Percentiles rank a stretch among this genome's conserved stretches.
Conservation (phyloP, 2,329 filamentous ascomycete genomes). For the Keithomyces neogunnii region DNA sequence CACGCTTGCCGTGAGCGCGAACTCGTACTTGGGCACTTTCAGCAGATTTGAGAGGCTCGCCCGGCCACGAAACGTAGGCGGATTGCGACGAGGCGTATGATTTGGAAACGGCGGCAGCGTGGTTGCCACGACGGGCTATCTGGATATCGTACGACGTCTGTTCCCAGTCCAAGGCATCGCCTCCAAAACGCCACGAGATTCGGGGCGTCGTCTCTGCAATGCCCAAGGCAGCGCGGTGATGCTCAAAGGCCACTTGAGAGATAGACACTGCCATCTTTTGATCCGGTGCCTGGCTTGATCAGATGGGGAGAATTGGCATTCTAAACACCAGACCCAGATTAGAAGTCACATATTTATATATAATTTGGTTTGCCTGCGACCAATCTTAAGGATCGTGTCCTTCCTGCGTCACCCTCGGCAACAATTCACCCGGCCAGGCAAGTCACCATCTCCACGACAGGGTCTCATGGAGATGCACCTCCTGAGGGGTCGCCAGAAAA, state of each 20-base stretch:
- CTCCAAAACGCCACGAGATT: slow-evolving; percentile 37
- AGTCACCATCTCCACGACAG: not conserved
- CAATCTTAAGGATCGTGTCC: too few relatives aligned
- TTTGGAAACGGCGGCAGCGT: not conserved
- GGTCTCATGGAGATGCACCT: not conserved
- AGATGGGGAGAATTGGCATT: too few relatives aligned
- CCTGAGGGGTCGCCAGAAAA: not conserved
- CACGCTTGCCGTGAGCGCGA: slow-evolving; percentile 20
- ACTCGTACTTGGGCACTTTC: slow-evolving; percentile 26
- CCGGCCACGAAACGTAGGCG: slow-evolving; percentile 22
- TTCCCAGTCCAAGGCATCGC: slow-evolving; percentile 29
- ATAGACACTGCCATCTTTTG: slow-evolving; percentile 28
- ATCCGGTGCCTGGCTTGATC: too few relatives aligned
- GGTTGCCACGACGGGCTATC: slow-evolving; percentile 17
- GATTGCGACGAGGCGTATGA: slow-evolving; percentile 28
- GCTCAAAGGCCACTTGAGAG: slow-evolving; percentile 30
- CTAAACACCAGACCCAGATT: too few relatives aligned
- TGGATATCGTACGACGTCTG: slow-evolving; percentile 37
- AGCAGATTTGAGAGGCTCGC: slow-evolving; percentile 19
- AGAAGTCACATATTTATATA: too few relatives aligned
- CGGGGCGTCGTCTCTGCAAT: slow-evolving; percentile 34
- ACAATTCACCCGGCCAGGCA: not conserved
- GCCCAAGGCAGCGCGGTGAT: slow-evolving; percentile 31
- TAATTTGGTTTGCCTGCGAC: too few relatives aligned
- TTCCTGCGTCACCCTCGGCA: not conserved